Conservation (phyloP, 2,329 filamentous ascomycete genomes). For the Xylaria sp. region DNA sequence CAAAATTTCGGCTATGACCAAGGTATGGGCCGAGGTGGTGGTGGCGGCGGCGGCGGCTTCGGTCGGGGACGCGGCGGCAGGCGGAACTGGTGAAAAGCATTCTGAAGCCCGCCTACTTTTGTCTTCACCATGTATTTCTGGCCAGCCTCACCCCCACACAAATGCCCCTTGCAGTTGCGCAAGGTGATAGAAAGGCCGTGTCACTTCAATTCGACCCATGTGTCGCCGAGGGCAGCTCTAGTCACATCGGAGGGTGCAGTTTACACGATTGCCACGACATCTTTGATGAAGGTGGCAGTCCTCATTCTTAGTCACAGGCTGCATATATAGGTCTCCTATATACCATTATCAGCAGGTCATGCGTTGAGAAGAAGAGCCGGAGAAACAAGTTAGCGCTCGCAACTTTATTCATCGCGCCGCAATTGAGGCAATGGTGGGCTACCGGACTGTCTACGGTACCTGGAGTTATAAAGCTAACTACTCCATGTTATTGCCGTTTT, state of each 20-base stretch:
- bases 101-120: background rate
- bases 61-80: slow-evolving; percentile 48
- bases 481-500: background rate
- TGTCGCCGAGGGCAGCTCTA: background rate
- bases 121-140: background rate
- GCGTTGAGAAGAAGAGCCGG: background rate
- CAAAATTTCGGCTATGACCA: slow-evolving; percentile 59
- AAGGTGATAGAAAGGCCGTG: background rate
- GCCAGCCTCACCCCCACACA: background rate
- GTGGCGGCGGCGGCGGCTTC: slow-evolving; percentile 42
- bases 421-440: background rate
- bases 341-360: background rate
- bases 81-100: slow-evolving; percentile 45
- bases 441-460: background rate
- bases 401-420: background rate
- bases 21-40: slow-evolving; percentile 48
- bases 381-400: background rate
- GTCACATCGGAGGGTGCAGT: background rate
- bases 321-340: background rate
- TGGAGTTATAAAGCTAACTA: background rate
- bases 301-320: background rate
- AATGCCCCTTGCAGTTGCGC: background rate
- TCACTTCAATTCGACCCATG: background rate
- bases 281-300: background rate
- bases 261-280: background rate